These are phyloP conservation scores for Sanghuangporus weigelae DNA, from an alignment of 1,284 basidiomycete genomes.

Conservation along the genomic window DNA sequence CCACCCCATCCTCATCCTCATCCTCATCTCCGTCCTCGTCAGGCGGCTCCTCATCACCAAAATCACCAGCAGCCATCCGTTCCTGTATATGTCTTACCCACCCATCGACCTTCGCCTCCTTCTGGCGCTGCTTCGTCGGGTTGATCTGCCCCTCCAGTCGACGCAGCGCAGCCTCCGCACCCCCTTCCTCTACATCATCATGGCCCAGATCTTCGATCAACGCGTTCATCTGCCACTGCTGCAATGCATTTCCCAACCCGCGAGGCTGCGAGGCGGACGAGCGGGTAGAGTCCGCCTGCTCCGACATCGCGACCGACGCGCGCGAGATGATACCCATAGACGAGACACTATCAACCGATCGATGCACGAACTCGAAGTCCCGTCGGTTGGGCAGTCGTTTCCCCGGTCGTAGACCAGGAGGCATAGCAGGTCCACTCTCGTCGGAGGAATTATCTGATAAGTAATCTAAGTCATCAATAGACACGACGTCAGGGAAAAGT, in stretches of 20 bases:
- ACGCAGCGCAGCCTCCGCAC: constrained; percentile 73
- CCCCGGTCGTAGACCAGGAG: constrained; percentile 50
- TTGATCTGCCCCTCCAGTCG: constrained; percentile 82
- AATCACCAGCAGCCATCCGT: constrained; percentile 55
- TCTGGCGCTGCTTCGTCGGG: constrained; percentile 59
- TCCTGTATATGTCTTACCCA: constrained; percentile 74
- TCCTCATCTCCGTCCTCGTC: constrained; percentile 43
- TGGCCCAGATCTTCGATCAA: constrained; percentile 72
- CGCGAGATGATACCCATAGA: constrained; percentile 68
- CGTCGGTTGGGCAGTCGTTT: constrained; percentile 63
- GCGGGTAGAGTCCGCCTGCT: constrained; percentile 35
- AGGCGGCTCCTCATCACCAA: constrained; percentile 46
- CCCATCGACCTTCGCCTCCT: constrained; percentile 70
- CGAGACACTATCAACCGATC: constrained; percentile 63
- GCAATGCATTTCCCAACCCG: constrained; percentile 51
- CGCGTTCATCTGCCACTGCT: constrained; percentile 77
- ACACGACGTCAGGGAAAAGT: constrained; percentile 53
- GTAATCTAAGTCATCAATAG: constrained; percentile 66
- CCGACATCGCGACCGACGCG: constrained; percentile 42
- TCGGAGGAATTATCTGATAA: constrained; percentile 66
- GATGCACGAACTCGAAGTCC: constrained; percentile 71
- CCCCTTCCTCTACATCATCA: constrained; percentile 62
- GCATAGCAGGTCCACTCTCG: constrained; percentile 30
- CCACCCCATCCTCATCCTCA: constrained; percentile 32
- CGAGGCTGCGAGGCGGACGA: constrained; percentile 34